Conservation (phyloP, 441 rosid genomes). For the Raphanus hybrid region DNA sequence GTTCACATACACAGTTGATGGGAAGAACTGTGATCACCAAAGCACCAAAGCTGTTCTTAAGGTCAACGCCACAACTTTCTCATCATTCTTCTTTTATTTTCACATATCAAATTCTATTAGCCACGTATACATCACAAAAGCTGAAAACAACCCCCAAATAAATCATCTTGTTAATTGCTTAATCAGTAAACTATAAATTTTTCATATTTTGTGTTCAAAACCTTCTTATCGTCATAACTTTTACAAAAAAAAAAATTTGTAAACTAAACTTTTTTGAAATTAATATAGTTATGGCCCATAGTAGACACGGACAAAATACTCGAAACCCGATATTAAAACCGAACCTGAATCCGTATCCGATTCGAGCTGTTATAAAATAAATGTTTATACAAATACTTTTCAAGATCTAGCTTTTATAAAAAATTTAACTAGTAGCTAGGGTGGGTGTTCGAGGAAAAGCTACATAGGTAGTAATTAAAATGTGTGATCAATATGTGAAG, state of each 20-base stretch:
- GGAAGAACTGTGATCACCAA: conserved; percentile 41
- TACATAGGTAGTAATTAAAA: neutral
- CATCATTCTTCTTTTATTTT: conserved; percentile 14
- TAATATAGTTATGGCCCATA: too few relatives aligned
- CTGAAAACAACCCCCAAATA: neutral
- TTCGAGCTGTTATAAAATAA: too few relatives aligned
- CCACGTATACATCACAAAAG: neutral
- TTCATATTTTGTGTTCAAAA: neutral
- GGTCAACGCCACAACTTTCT: conserved; percentile 22
- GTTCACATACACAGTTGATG: conserved; percentile 26
- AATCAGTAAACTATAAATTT: neutral
- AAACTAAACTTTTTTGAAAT: neutral
- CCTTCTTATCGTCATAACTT: neutral
- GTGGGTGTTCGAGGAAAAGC: neutral
- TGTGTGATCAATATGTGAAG: neutral
- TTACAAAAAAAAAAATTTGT: too few relatives aligned
- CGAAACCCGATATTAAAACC: too few relatives aligned
- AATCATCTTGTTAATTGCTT: neutral
- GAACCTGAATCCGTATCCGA: too few relatives aligned
- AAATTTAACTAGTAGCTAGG: neutral
- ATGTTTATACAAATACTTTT: too few relatives aligned
- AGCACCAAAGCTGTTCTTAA: conserved; percentile 37
- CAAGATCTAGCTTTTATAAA: neutral
- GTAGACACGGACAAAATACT: too few relatives aligned
- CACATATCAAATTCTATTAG: conserved; percentile 1